Evolutionary conservation across 169 alveolate genomes (phyloP), one percentile per base, ranked within the genome.

Genomic region (Cryptosporidium ryanae): DNA sequence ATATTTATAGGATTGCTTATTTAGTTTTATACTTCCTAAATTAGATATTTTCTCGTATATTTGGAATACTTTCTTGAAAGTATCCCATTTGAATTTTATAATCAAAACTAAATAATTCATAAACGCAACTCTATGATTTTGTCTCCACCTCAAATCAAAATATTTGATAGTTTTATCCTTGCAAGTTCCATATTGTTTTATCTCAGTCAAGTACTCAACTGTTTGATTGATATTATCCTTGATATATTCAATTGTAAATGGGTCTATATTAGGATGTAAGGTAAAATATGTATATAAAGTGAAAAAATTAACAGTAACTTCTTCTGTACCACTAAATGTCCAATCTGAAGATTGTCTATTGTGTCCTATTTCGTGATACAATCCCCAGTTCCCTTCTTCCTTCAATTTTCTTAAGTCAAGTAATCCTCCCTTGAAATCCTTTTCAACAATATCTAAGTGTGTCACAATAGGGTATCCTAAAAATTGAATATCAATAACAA

Each of bases 271-370:
- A 8, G 70, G 76, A 44, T 76, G 87, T 38, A 76, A 38, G 25
- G 34, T 76, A 59, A 57, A 38, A 21, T 59, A 76, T 7, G 87
- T 44, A 43, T 76, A 76, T 48, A 76, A 23, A 18, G 87, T 57
- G 46, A 76, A 76, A 23, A 76, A 21, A 32, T 76, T 76, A 31
- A 76, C 87, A 27, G 87, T 76, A 31, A 76, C 87, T 48, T 76
- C 87, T 44, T 76, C 87, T 10, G 87, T 76, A 34, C 87, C 87
- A 18, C 15, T 48, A 59, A 76, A 76, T 43, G 87, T 76, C 87
- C 87, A 76, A 46, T 59, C 48, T 32, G 13, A 7, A 25, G 59
- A 59, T 61, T 76, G 87, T 44, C 87, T 76, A 25, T 76, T 76
- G 54, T 76, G 87, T 8, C 87, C 87, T 76, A 76, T 38, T 55